Conservation (phyloP, 495 filamentous ascomycete species). For the Cudoniella acicularis region DNA sequence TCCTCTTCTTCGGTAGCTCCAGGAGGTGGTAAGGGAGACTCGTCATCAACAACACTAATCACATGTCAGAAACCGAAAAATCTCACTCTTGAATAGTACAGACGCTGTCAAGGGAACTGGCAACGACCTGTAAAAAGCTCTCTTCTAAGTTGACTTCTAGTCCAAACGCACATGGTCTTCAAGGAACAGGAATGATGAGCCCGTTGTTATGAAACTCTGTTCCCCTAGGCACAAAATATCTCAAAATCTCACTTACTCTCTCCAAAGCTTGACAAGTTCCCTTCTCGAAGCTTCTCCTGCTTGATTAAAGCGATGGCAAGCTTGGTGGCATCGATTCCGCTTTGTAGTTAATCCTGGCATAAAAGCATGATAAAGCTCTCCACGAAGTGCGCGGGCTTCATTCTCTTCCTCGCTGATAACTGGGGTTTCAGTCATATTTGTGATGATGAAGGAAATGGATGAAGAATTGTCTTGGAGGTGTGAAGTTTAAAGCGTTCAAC, state of each 20-base stretch:
- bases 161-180: too few relatives aligned
- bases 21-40: constrained; percentile 56
- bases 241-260: too few relatives aligned
- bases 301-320: constrained; percentile 60
- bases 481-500: too few relatives aligned
- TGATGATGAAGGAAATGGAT: not conserved
- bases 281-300: constrained; percentile 54
- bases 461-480: too few relatives aligned
- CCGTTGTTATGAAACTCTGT: too few relatives aligned
- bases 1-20: constrained; percentile 53
- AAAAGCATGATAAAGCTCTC: constrained; percentile 50
- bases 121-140: too few relatives aligned
- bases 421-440: not conserved
- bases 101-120: constrained; percentile 6
- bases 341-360: constrained; percentile 45
- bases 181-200: too few relatives aligned
- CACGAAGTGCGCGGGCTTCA: constrained; percentile 43
- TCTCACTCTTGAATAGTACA: not conserved
- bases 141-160: too few relatives aligned
- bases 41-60: constrained; percentile 54
- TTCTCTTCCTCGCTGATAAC: constrained; percentile 34
- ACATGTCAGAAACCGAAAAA: constrained; percentile 5
- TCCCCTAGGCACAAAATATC: too few relatives aligned
- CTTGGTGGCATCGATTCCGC: constrained; percentile 54
- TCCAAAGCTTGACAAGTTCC: constrained; percentile 62